These are phyloP conservation scores for Steccherinum ochraceum DNA, from an alignment of 768 basidiomycete species.

Conservation along the genomic window DNA sequence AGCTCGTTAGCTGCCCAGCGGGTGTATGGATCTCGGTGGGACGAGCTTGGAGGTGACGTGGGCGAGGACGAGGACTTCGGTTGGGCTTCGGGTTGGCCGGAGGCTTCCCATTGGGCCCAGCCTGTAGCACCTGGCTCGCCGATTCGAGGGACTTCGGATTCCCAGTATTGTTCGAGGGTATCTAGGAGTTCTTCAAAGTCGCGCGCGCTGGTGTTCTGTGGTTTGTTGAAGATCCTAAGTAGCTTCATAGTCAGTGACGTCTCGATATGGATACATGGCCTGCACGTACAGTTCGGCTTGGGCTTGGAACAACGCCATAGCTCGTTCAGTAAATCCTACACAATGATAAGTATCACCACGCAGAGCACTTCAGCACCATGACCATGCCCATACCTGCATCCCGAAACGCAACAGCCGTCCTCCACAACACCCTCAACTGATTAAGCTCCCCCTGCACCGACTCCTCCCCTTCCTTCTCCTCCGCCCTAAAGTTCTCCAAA, in stretches of 20 bases:
- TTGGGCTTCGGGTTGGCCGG: constrained; percentile 31
- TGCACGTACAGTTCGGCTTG: constrained; percentile 73
- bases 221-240: constrained; percentile 52
- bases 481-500: constrained; percentile 30
- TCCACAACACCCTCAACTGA: constrained; percentile 64
- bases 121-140: constrained; percentile 63
- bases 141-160: constrained; percentile 69
- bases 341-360: background rate
- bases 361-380: constrained; percentile 5
- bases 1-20: constrained; percentile 60
- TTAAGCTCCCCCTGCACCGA: constrained; percentile 24
- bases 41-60: constrained; percentile 8
- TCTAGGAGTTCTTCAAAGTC: constrained; percentile 43
- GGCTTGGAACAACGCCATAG: constrained; percentile 74
- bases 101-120: constrained; percentile 58
- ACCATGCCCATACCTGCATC: constrained; percentile 51
- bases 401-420: constrained; percentile 53
- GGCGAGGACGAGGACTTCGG: background rate
- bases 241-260: background rate
- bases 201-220: constrained; percentile 34
- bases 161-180: constrained; percentile 78
- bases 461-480: constrained; percentile 17
- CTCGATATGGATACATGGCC: background rate
- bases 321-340: constrained; percentile 67
- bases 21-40: constrained; percentile 49